Conservation (phyloP, 257 asterid genomes). For the Gardenia jasminoides region DNA sequence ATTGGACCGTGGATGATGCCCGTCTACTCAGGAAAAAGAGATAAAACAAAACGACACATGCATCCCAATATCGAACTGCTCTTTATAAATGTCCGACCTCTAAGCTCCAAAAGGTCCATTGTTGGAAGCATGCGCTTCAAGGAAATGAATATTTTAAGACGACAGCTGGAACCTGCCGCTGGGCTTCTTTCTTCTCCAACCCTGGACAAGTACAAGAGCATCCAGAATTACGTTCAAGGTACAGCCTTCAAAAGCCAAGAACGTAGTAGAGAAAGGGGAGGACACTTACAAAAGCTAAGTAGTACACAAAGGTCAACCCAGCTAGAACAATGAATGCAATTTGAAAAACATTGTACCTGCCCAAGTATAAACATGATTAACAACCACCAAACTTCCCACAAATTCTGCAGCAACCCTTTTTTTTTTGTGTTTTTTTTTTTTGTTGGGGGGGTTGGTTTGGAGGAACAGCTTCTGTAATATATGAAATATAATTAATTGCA, state of each 20-base stretch:
- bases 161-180: constrained; percentile 89
- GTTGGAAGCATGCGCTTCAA: constrained; percentile 22
- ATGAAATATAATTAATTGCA: not conserved
- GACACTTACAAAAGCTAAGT: constrained; percentile 75
- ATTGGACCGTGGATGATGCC: constrained; percentile 24
- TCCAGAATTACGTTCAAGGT: constrained; percentile 10
- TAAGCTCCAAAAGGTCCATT: constrained; percentile 7
- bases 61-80: constrained; percentile 25
- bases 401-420: too few relatives aligned
- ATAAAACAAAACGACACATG: constrained; percentile 32
- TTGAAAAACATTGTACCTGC: constrained; percentile 97
- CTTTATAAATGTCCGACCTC: not conserved
- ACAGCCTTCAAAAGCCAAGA: constrained; percentile 7
- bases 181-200: constrained; percentile 80
- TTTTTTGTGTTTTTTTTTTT: too few relatives aligned
- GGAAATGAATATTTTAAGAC: constrained; percentile 36
- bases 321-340: constrained; percentile 84
- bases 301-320: constrained; percentile 90
- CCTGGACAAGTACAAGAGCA: constrained; percentile 39
- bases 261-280: not conserved
- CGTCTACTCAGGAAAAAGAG: constrained; percentile 32
- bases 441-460: too few relatives aligned
- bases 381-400: constrained; percentile 7
- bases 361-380: constrained; percentile 17
- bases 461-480: not conserved